Evolutionary conservation across 2,329 filamentous ascomycete genomes (phyloP).

Genomic region (Ilyonectria sp.): DNA sequence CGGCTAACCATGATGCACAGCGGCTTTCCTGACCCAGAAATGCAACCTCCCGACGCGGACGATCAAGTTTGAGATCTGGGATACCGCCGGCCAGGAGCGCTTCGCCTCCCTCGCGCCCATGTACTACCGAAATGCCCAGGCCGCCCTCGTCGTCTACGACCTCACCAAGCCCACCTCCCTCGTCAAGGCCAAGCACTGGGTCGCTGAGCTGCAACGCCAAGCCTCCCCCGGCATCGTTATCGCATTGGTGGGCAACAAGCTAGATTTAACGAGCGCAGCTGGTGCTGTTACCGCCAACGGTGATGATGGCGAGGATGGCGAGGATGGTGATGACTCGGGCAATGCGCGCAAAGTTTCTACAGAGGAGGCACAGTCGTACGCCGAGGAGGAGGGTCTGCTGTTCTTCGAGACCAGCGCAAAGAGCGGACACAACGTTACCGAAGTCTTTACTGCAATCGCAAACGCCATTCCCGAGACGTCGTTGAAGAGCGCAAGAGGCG

Average conservation of each 20-base stretch:
- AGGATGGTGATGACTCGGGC: conserved; percentile 73
- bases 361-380: conserved; percentile 93
- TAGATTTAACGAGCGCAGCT: conserved; percentile 81
- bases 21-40: conserved; percentile 98
- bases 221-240: conserved; percentile 97
- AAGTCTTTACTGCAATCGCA: conserved; percentile 98
- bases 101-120: conserved; percentile 97
- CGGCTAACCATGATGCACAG: conserved; percentile 62
- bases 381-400: conserved; percentile 91
- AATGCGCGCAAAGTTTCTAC: conserved; percentile 91
- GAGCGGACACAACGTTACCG: conserved; percentile 92
- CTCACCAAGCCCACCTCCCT: conserved; percentile 96
- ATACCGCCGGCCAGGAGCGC: conserved; percentile 97
- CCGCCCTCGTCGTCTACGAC: conserved; percentile 97
- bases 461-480: conserved; percentile 98
- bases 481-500: conserved; percentile 88
- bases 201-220: conserved; percentile 96
- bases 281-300: conserved; percentile 56
- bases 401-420: conserved; percentile 99
- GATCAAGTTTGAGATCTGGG: conserved; percentile 97
- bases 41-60: conserved; percentile 94
- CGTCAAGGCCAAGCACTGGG: conserved; percentile 98
- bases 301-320: conserved; percentile 66
- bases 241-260: conserved; percentile 96
- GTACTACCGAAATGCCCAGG: conserved; percentile 99